Evolutionary conservation across 768 basidiomycete genomes (phyloP).

Genomic region (Leccinum subtestaceum): DNA sequence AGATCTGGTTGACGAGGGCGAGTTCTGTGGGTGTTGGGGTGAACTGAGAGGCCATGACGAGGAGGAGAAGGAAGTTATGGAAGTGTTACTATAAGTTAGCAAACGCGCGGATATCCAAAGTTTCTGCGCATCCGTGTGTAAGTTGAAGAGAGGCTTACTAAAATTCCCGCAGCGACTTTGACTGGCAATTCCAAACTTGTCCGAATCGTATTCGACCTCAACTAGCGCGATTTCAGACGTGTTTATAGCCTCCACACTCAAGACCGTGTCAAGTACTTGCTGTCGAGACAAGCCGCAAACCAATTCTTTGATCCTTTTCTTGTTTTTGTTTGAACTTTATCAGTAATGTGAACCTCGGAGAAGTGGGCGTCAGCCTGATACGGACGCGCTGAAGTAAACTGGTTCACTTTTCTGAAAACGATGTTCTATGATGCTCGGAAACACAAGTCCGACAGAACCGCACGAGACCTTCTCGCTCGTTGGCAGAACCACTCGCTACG

Average conservation of each 20-base stretch:
- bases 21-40: conserved; percentile 47
- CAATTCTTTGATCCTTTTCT: not conserved
- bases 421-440: not conserved
- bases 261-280: not conserved
- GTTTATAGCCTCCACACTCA: not conserved
- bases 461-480: not conserved
- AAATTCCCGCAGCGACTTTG: conserved; percentile 4
- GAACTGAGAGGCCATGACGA: conserved; percentile 42
- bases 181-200: not conserved
- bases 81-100: conserved; percentile 23
- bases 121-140: conserved; percentile 17
- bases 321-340: not conserved
- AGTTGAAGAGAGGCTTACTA: not conserved
- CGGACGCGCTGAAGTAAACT: not conserved
- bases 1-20: conserved; percentile 70
- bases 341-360: not conserved
- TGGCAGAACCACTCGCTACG: not conserved
- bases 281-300: not conserved
- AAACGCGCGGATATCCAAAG: not conserved
- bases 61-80: not conserved
- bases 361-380: not conserved
- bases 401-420: not conserved
- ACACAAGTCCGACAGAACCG: not conserved
- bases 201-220: not conserved
- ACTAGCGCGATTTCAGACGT: too few relatives aligned